phyloP scores from a whole-genome alignment of 305 asterid species.

The Petunia hybrid region DNA sequence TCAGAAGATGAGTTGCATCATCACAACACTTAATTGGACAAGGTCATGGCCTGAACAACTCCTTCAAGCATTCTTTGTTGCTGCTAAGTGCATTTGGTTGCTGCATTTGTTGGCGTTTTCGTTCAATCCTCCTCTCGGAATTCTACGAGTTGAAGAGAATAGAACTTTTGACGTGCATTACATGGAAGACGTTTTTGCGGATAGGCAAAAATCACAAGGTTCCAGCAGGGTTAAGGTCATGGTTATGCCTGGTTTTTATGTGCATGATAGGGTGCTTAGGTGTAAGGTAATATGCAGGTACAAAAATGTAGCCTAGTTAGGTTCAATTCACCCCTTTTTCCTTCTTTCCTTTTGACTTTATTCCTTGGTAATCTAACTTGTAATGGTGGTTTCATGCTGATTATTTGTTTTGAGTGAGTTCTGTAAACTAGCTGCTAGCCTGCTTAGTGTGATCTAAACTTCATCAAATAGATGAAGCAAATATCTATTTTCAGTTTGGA shows the following conservation, averaged over 20 bases:
- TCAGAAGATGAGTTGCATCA: constrained; percentile 80
- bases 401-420: constrained; percentile 14
- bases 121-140: constrained; percentile 59
- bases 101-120: constrained; percentile 90
- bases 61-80: constrained; percentile 82
- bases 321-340: background rate
- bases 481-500: background rate
- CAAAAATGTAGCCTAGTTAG: constrained; percentile 48
- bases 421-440: background rate
- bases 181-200: constrained; percentile 80
- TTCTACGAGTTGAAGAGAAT: constrained; percentile 78
- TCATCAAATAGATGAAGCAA: background rate
- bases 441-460: background rate
- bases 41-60: constrained; percentile 94
- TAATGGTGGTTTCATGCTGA: constrained; percentile 24
- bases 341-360: background rate
- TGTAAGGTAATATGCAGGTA: constrained; percentile 88
- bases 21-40: constrained; percentile 68
- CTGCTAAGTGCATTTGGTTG: constrained; percentile 92
- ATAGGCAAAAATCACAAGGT: constrained; percentile 63
- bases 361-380: constrained; percentile 19
- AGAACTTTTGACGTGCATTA: constrained; percentile 59
- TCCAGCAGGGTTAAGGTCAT: constrained; percentile 68
- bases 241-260: constrained; percentile 98
- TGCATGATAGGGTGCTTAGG: constrained; percentile 75